A percentile compares a stretch with the other conserved stretches of the same genome.
Conservation (phyloP, 176 grass and related monocot genomes). For the Otatea glauca region DNA sequence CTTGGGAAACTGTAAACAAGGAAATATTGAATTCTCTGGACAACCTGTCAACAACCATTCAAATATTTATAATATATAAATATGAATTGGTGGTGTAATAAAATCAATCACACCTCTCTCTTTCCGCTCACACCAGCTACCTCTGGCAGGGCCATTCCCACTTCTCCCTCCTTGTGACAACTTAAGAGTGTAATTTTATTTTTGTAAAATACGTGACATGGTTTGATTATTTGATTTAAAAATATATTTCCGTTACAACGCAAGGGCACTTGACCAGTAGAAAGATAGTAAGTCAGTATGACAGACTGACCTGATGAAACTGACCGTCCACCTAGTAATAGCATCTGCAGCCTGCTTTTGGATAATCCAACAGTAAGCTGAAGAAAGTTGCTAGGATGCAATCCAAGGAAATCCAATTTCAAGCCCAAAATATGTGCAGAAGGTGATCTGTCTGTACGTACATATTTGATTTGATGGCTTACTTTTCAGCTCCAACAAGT, state of each 20-base stretch:
- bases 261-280: no score
- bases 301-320: not conserved
- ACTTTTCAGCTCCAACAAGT: not conserved
- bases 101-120: no score
- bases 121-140: no score
- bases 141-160: no score
- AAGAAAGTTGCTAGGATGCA: not conserved
- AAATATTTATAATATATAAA: no score
- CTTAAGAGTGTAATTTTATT: no score
- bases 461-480: no score
- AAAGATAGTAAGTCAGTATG: not conserved
- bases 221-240: no score
- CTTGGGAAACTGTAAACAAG: not conserved
- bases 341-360: not conserved
- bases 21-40: not conserved
- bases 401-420: not conserved
- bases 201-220: no score
- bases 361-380: not conserved
- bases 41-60: slow-evolving; percentile 24
- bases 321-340: not conserved
- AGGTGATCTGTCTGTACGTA: not conserved
- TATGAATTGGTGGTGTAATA: no score
- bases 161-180: no score
- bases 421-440: not conserved
- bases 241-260: no score